A percentile compares a stretch with the other conserved stretches of the same genome.
phyloP scores from a whole-genome alignment of 192 early-diverging fungal genomes.

The Coemansia sp. region DNA sequence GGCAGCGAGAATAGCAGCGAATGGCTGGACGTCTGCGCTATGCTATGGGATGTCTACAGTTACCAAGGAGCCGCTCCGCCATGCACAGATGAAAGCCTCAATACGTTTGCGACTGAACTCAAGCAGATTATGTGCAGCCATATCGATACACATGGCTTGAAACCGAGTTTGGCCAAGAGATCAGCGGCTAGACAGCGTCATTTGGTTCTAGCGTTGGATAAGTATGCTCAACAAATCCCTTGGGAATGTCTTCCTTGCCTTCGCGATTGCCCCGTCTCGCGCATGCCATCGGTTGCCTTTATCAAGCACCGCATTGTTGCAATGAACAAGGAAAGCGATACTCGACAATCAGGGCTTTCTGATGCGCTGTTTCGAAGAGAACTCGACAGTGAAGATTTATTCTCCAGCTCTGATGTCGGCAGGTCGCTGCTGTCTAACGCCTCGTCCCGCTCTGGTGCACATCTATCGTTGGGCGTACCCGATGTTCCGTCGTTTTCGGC shows the following conservation, averaged over 20 bases:
- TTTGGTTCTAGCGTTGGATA: slow-evolving; percentile 84
- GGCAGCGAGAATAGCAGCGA: slow-evolving; percentile 10
- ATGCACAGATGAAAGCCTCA: slow-evolving; percentile 47
- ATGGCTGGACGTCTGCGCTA: slow-evolving; percentile 47
- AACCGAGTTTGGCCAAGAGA: slow-evolving; percentile 47
- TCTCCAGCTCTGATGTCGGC: not conserved
- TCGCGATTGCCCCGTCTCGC: slow-evolving; percentile 70
- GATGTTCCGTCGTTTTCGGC: not conserved
- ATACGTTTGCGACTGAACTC: slow-evolving; percentile 68
- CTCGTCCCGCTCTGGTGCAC: not conserved
- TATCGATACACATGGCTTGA: slow-evolving; percentile 62
- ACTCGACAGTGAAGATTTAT: not conserved
- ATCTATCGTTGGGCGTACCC: not conserved
- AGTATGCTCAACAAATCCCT: slow-evolving; percentile 80
- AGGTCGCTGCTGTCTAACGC: not conserved
- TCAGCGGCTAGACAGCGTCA: slow-evolving; percentile 48
- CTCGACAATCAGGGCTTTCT: not conserved
- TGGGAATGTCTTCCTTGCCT: slow-evolving; percentile 86
- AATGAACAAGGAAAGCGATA: slow-evolving; percentile 9
- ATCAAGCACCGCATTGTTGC: slow-evolving; percentile 64
- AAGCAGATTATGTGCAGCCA: slow-evolving; percentile 59
- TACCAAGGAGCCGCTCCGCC: slow-evolving; percentile 60
- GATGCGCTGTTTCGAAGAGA: not conserved
- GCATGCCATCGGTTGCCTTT: slow-evolving; percentile 78
- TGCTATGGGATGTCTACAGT: slow-evolving; percentile 57